phyloP scores from a whole-genome alignment of 495 filamentous ascomycete genomes.

The Amphirosellinia nigrospora region DNA sequence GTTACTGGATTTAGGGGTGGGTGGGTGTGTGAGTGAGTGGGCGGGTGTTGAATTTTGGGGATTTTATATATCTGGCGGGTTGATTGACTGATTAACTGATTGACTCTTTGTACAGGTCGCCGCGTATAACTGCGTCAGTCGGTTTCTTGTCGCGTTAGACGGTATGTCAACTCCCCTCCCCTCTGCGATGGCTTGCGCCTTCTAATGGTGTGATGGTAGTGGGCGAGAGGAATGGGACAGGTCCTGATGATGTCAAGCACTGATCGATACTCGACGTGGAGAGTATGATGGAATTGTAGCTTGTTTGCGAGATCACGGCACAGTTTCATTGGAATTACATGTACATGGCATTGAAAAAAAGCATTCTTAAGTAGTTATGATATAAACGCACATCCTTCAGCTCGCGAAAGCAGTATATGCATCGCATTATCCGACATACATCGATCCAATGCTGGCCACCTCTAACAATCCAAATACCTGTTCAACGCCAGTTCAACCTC shows the following conservation, averaged over 20 bases:
- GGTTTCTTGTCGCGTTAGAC: constrained; percentile 83
- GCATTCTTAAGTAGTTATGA: too few species aligned
- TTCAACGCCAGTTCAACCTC: not conserved
- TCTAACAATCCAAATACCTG: not conserved
- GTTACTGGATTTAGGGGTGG: not conserved
- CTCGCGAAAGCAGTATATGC: not conserved
- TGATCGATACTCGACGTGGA: constrained; percentile 27
- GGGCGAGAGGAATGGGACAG: constrained; percentile 55
- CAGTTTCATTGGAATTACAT: not conserved
- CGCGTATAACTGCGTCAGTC: constrained; percentile 86
- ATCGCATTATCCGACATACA: constrained; percentile 2
- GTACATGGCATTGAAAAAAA: not conserved
- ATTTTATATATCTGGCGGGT: not conserved
- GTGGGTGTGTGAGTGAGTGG: not conserved
- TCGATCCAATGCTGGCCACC: not conserved
- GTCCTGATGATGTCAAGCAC: constrained; percentile 42
- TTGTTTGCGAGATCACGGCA: not conserved
- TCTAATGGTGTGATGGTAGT: constrained; percentile 40
- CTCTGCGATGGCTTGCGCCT: too few species aligned
- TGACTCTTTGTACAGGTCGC: constrained; percentile 56
- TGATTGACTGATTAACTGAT: too few species aligned
- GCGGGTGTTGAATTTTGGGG: too few species aligned
- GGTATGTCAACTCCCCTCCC: constrained; percentile 55
- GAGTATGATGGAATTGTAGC: not conserved
- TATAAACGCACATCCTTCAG: too few species aligned